Conservation (phyloP, 192 early-diverging fungal genomes). For the Gigaspora rosea region DNA sequence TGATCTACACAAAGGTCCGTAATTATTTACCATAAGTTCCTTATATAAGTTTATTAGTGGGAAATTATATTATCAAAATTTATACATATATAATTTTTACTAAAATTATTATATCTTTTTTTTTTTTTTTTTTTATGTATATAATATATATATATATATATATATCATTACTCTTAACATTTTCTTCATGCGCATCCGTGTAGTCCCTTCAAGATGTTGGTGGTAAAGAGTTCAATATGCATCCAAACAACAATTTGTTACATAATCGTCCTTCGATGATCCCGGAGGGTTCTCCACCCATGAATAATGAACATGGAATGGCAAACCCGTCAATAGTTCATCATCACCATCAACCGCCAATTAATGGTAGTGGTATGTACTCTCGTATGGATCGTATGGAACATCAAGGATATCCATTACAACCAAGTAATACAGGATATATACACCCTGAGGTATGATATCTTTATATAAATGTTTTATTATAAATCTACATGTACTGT, state of each 20-base stretch:
- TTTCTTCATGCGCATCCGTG: not conserved
- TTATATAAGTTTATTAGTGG: not conserved
- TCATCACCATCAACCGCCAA: not conserved
- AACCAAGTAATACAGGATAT: conserved; percentile 7
- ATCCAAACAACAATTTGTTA: not conserved
- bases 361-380: conserved; percentile 16
- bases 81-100: not conserved
- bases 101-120: not conserved
- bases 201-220: too few species aligned
- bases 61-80: not conserved
- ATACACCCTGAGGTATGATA: not conserved
- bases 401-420: conserved; percentile 6
- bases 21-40: not conserved
- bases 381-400: not conserved
- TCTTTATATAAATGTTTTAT: not conserved
- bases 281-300: not conserved
- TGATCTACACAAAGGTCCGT: conserved; percentile 48
- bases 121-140: not conserved
- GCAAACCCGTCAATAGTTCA: not conserved
- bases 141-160: too few species aligned
- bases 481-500: too few species aligned
- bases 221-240: too few species aligned
- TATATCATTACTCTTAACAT: not conserved
- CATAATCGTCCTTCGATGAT: not conserved
- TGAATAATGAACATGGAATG: conserved; percentile 29